These are phyloP conservation scores for Allium cepa DNA, from an alignment of 106 monocot species.

Conservation along the genomic window DNA sequence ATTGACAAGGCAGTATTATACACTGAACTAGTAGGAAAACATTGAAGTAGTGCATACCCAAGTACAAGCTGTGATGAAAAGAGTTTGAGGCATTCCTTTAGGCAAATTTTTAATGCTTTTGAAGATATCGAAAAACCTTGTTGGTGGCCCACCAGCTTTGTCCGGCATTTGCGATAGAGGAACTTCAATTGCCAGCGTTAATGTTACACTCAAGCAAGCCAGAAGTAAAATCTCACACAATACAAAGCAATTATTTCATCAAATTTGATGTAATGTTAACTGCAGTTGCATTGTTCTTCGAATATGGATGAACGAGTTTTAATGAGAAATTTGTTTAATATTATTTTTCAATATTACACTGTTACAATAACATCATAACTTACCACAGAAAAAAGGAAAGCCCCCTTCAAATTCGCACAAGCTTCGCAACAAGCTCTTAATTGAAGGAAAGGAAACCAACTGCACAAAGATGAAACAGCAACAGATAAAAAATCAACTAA, in stretches of 20 bases:
- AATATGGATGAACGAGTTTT: neutral
- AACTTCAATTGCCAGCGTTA: constrained; percentile 41
- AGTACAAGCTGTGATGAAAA: constrained; percentile 51
- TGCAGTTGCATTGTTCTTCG: neutral
- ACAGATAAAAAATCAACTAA: neutral
- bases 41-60: constrained; percentile 31
- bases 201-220: constrained; percentile 26
- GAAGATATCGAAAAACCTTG: constrained; percentile 19
- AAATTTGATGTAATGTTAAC: neutral
- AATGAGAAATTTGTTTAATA: neutral
- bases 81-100: constrained; percentile 53
- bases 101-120: constrained; percentile 48
- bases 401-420: neutral
- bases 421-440: neutral
- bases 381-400: neutral
- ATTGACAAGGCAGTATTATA: too few species aligned
- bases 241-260: neutral
- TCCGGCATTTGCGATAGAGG: constrained; percentile 12
- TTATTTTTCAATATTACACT: neutral
- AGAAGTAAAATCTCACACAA: constrained; percentile 41
- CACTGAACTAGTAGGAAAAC: neutral
- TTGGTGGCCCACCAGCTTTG: constrained; percentile 1
- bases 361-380: neutral
- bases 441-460: constrained; percentile 1
- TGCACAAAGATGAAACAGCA: neutral